These are phyloP conservation scores for Clarkia xantiana DNA, from an alignment of 345 rosid species.

Conservation along the genomic window DNA sequence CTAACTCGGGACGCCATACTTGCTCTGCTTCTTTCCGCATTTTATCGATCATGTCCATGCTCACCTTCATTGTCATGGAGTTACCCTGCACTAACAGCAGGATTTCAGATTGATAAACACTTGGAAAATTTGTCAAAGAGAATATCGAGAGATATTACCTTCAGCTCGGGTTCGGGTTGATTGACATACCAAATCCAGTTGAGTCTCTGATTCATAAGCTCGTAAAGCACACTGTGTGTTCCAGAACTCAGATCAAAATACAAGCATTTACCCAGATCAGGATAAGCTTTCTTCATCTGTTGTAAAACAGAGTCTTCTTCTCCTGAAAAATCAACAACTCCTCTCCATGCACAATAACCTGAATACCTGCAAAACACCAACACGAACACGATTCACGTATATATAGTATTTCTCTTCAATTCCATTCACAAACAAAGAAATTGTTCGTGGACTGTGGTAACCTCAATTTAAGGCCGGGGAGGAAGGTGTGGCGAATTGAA, in stretches of 20 bases:
- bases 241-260: constrained; percentile 36
- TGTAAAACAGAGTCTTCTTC: constrained; percentile 31
- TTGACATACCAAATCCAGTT: constrained; percentile 76
- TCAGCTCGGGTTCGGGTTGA: constrained; percentile 52
- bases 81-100: constrained; percentile 34
- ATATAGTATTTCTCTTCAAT: not conserved
- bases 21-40: constrained; percentile 56
- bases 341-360: constrained; percentile 80
- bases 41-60: constrained; percentile 32
- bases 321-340: constrained; percentile 51
- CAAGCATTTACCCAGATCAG: constrained; percentile 56
- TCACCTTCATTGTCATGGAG: constrained; percentile 57
- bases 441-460: constrained; percentile 6
- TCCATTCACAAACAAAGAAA: not conserved
- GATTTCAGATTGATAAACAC: not conserved
- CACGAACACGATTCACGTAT: not conserved
- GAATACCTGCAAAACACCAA: constrained; percentile 41
- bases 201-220: constrained; percentile 39
- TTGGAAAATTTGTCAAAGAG: no score
- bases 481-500: constrained; percentile 40
- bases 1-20: constrained; percentile 55
- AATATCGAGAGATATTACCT: constrained; percentile 21
- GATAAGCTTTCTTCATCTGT: constrained; percentile 34
- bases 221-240: constrained; percentile 48
- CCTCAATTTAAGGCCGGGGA: constrained; percentile 59